Conservation (phyloP, 2,329 filamentous ascomycete species). For the Pestalotiopsis fici region DNA sequence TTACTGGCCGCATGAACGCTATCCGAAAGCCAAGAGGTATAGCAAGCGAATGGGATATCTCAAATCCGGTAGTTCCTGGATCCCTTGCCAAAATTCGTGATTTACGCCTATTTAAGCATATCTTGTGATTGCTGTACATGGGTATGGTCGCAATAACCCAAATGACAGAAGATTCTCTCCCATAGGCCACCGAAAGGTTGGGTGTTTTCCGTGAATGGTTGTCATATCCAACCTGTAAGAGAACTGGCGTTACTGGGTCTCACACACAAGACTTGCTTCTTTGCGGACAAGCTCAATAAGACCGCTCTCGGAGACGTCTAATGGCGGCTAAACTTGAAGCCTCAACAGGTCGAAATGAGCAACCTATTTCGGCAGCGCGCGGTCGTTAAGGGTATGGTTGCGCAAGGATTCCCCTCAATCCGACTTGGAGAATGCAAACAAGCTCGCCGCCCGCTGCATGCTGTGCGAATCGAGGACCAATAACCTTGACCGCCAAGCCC, state of each 20-base stretch:
- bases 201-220: background rate
- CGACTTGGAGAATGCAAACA: background rate
- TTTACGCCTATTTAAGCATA: background rate
- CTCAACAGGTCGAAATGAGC: background rate
- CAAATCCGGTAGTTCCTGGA: background rate
- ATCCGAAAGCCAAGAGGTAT: background rate
- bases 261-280: background rate
- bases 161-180: background rate
- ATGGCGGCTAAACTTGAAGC: constrained; percentile 8
- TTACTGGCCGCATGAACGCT: background rate
- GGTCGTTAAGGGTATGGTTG: background rate
- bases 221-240: background rate
- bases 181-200: background rate
- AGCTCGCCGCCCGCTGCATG: background rate
- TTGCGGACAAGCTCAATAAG: background rate
- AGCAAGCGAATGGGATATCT: background rate
- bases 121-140: background rate
- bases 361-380: background rate
- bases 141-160: background rate
- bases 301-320: background rate
- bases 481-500: background rate
- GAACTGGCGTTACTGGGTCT: background rate
- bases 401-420: constrained; percentile 9
- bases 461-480: background rate
- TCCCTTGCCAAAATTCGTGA: background rate